Conservation (phyloP, 2,329 filamentous ascomycete species). For the Ceratocystis alfenasii region DNA sequence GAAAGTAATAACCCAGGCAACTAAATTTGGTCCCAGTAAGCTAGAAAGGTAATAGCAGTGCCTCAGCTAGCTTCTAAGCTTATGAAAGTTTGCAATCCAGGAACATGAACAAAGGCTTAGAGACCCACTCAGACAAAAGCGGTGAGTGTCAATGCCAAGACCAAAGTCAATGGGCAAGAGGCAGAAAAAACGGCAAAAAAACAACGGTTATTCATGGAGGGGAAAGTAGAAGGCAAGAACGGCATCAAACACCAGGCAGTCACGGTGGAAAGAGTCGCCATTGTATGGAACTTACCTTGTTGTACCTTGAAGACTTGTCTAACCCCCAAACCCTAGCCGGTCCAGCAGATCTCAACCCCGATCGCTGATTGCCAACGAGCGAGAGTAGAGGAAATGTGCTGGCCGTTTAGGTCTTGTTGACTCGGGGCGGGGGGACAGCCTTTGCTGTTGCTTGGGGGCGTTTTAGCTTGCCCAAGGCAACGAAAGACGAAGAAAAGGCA, state of each 20-base stretch:
- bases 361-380: not conserved
- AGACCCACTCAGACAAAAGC: not conserved
- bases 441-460: slow-evolving; percentile 20
- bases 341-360: slow-evolving; percentile 14
- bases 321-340: slow-evolving; percentile 11
- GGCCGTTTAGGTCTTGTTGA: slow-evolving; percentile 7
- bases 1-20: not conserved
- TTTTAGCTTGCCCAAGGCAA: not conserved
- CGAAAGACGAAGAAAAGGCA: not conserved
- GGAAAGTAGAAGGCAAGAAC: not conserved
- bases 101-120: not conserved
- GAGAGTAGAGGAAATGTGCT: slow-evolving; percentile 10
- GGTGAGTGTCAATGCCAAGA: not conserved
- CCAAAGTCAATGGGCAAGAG: not conserved
- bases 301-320: not conserved
- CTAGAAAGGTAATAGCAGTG: not conserved
- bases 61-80: not conserved
- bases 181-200: slow-evolving; percentile 14
- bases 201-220: not conserved
- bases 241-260: not conserved
- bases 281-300: not conserved
- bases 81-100: not conserved
- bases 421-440: slow-evolving; percentile 21
- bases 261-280: not conserved
- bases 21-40: not conserved